Percentiles rank a stretch among this genome's conserved stretches.
phyloP scores from a whole-genome alignment of 225 moss, liverwort and hornwort species.

The Marchantia polymorpha region DNA sequence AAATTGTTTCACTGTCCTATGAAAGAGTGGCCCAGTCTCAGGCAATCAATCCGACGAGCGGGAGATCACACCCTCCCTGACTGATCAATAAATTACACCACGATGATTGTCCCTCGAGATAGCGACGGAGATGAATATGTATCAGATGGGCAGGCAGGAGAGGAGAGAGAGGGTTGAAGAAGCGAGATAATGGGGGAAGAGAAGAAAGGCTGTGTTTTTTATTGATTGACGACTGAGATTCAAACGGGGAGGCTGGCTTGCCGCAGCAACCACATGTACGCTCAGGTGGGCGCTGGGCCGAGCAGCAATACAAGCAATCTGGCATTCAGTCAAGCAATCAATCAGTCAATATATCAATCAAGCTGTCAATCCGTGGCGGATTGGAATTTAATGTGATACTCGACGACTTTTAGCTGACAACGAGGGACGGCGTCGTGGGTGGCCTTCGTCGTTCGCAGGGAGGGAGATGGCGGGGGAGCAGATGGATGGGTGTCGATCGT shows the following conservation, averaged over 20 bases:
- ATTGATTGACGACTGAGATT: not conserved
- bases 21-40: not conserved
- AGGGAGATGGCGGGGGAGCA: not conserved
- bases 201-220: not conserved
- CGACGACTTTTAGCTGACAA: not conserved
- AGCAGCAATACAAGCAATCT: not conserved
- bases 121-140: not conserved
- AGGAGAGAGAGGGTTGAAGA: not conserved
- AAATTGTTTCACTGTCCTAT: not conserved
- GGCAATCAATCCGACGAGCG: too few relatives aligned
- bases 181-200: not conserved
- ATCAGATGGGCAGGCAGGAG: not conserved
- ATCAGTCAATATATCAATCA: not conserved
- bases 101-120: not conserved
- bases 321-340: not conserved
- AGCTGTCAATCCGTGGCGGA: not conserved
- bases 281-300: not conserved
- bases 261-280: not conserved
- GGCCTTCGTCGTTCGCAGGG: too few relatives aligned
- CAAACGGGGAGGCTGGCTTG: not conserved
- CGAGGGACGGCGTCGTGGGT: not conserved
- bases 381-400: not conserved
- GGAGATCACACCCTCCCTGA: not conserved
- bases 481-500: not conserved
- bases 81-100: not conserved